Base-by-base conservation (phyloP, 2,329 filamentous ascomycete genomes). In the Aspergillus sclerotialis region DNA sequence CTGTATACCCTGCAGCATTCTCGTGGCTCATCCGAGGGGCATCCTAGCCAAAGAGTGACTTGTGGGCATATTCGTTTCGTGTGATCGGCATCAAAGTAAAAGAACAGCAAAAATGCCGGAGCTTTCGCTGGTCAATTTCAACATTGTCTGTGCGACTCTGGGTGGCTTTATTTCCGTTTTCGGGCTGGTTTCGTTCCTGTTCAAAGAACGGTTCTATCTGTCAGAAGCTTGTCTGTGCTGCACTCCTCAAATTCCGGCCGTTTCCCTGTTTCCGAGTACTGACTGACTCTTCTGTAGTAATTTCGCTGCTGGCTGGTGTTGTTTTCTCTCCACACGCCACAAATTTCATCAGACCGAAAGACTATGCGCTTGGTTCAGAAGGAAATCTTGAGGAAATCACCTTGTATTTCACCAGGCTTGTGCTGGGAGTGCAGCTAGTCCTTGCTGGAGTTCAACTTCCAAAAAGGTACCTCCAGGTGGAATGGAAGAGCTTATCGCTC, bases 171-270 rank as follows among this genome's bases (percentile, higher is more conserved):
- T 93, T 42, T 84, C 83, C 0, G 46, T 88, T 7, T 93, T 90
- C 52, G 86, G 85, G 2, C 66, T 93, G 25, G 84, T 93, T 1
- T 92, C 84, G 2, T 92, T 84, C 52, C 72, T 92, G 14, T 69
- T 84, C 49, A 93, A 93, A 53, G 86, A 93, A 63, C 82, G 78
- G 35, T 87, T 82, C 55, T 92, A 92, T 56, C 71, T 94, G 1
- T 90, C 84, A 1, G 86, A 93, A 70, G 82, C 87, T 26, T 65
- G 84, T 86, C 68, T 55, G 80, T 94, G 94, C 70, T 93, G 94
- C 62, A 83, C 92, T 44, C 73, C n/a, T 21, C 19, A 23, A 6
- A 23, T 23, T 23, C 19, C 15, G 11, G 15, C 26, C 19, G 4
- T 12, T 25, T 13, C 16, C 30, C 30, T 12, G 19, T 12, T 76